Evolutionary conservation across 306 rosid genomes (phyloP).

Genomic region (Astragalus membranaceus): DNA sequence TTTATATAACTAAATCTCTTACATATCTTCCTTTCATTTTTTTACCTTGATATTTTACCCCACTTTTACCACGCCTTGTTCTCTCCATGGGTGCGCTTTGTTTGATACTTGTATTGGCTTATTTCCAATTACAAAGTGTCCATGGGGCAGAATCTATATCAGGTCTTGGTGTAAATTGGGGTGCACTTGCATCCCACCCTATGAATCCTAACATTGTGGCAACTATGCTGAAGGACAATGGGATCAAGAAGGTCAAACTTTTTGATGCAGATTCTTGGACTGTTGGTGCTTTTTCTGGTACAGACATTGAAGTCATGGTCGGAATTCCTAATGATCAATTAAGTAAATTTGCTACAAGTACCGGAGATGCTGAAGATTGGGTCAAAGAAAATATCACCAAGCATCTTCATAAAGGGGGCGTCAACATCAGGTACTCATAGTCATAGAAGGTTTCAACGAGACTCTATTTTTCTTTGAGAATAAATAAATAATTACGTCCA

Average conservation of each 20-base stretch:
- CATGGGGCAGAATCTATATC: background rate
- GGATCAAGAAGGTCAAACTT: slow-evolving; percentile 63
- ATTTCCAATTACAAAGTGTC: background rate
- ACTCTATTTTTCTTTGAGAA: too few relatives aligned
- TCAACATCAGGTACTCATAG: slow-evolving; percentile 44
- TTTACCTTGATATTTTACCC: background rate
- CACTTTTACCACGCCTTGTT: background rate
- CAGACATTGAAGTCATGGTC: slow-evolving; percentile 53
- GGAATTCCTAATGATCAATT: slow-evolving; percentile 73
- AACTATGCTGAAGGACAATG: slow-evolving; percentile 59
- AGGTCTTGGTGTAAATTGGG: slow-evolving; percentile 73
- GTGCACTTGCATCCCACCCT: slow-evolving; percentile 51
- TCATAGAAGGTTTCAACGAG: too few relatives aligned
- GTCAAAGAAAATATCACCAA: slow-evolving; percentile 51
- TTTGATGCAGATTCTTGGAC: slow-evolving; percentile 64
- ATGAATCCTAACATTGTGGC: slow-evolving; percentile 43
- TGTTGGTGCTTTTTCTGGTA: slow-evolving; percentile 42
- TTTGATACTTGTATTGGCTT: slow-evolving; percentile 7
- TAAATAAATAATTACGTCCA: background rate
- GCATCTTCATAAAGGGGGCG: slow-evolving; percentile 33
- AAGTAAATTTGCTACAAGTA: slow-evolving; percentile 20
- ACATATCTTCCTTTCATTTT: background rate
- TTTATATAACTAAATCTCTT: background rate
- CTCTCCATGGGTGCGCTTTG: slow-evolving; percentile 3
- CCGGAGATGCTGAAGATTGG: slow-evolving; percentile 40